These are phyloP conservation scores for Zasmidium angulare DNA, from an alignment of 2,329 filamentous ascomycete genomes.

Conservation along the genomic window DNA sequence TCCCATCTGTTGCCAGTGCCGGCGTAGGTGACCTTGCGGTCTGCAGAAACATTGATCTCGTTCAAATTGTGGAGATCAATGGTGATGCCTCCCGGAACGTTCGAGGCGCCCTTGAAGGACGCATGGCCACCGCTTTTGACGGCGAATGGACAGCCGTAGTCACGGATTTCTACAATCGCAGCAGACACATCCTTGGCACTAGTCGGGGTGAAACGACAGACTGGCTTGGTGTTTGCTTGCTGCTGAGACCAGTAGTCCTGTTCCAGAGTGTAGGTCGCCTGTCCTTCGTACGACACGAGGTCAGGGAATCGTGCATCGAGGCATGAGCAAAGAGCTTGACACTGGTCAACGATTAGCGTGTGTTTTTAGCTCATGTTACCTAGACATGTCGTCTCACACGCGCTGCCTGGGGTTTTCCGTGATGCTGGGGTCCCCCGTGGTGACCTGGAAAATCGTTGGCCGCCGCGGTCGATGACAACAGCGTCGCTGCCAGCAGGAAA, in stretches of 20 bases:
- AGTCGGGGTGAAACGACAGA: constrained; percentile 5
- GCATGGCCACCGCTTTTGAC: constrained; percentile 30
- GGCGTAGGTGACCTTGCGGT: constrained; percentile 8
- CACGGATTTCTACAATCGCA: background rate
- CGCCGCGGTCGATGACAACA: background rate
- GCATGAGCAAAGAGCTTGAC: background rate
- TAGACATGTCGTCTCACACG: background rate
- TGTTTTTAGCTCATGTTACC: background rate
- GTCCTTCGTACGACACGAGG: background rate
- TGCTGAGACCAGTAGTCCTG: constrained; percentile 12
- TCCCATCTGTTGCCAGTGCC: constrained; percentile 20
- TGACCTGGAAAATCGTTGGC: background rate
- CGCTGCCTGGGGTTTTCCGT: background rate
- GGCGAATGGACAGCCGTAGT: constrained; percentile 24
- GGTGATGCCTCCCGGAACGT: constrained; percentile 17
- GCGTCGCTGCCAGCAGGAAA: background rate
- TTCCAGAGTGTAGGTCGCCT: background rate
- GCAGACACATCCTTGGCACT: constrained; percentile 3
- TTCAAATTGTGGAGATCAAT: constrained; percentile 7
- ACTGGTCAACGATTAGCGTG: constrained; percentile 2
- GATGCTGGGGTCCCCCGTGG: background rate
- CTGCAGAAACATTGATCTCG: background rate
- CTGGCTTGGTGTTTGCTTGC: constrained; percentile 3
- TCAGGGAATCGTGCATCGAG: background rate
- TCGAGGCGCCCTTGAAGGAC: constrained; percentile 22